Base-by-base conservation (phyloP, 257 asterid species). In the Perilla frutescens region DNA sequence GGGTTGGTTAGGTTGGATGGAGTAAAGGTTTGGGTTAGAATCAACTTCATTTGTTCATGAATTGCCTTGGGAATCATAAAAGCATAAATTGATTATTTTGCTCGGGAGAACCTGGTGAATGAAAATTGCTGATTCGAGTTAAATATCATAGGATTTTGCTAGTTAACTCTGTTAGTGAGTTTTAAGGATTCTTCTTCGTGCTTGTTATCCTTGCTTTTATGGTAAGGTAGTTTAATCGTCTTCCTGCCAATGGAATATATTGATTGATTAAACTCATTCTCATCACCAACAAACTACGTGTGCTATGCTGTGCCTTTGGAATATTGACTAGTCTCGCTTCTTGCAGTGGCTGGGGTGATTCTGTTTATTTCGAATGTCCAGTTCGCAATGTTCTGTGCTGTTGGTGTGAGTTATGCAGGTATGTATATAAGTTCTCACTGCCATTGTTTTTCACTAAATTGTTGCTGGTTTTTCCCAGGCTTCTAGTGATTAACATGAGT, bases 361-460 rank as follows among this genome's bases (percentile, higher is more conserved):
- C 81, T 94, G 53, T 80, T 87, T 59, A 74, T 72, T 58, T 81
- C 97, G 62, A 90, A 91, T 58, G 88, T 94, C 72, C 96, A 85
- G 77, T 61, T 87, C 63, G 97, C 97, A 56, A 57, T 91, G 74
- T 74, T 90, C 20, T 87, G 80, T 50, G 86, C 96, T 20, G 47
- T 89, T 45, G 85, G 84, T 7, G 91, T 91, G 59, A 86, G 96
- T 83, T 94, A 85, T 71, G 85, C 93, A 85, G 99, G 99, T 94
- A 62, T 40, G 97, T 94, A 32, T 49, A 55, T 5, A 6, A 43
- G 8, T 41, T 74, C 76, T 9, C 36, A 8, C 26, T 8, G 4
- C 11, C 13, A 14, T 49, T 60, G 14, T 63, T 55, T 40, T 11
- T 51, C 49, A 37, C 56, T 48, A 64, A 13, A 62, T 37, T 1